phyloP scores from a whole-genome alignment of 257 asterid species.

The Gentiana dahurica region DNA sequence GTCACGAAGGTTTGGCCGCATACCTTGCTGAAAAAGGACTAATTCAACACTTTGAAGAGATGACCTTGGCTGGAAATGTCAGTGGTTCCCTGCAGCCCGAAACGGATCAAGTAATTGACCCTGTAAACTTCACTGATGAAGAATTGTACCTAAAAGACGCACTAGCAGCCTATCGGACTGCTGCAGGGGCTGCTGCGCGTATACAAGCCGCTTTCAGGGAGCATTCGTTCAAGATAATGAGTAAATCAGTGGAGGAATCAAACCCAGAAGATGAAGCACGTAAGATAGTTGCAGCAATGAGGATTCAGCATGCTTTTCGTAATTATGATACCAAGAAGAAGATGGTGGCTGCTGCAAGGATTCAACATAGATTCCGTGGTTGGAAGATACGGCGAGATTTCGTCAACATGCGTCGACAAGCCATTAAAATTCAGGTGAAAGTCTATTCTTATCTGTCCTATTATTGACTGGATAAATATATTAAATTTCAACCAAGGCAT shows the following conservation, averaged over 20 bases:
- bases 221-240: constrained; percentile 46
- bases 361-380: constrained; percentile 73
- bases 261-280: constrained; percentile 85
- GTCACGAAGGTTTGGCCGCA: constrained; percentile 88
- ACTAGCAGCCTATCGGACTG: constrained; percentile 85
- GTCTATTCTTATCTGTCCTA: constrained; percentile 1
- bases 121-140: constrained; percentile 54
- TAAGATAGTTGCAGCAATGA: constrained; percentile 86
- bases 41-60: constrained; percentile 75
- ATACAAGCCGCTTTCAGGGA: constrained; percentile 93
- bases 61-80: constrained; percentile 91
- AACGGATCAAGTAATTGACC: constrained; percentile 23
- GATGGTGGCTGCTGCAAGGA: constrained; percentile 80
- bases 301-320: constrained; percentile 94
- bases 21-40: constrained; percentile 93
- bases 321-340: constrained; percentile 54
- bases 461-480: not conserved
- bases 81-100: constrained; percentile 69
- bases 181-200: constrained; percentile 98
- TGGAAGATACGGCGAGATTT: constrained; percentile 84
- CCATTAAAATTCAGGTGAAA: constrained; percentile 76
- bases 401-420: constrained; percentile 79
- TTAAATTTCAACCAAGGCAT: not conserved
- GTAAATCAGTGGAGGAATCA: constrained; percentile 33
- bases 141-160: constrained; percentile 69